Evolutionary conservation across 345 rosid genomes (phyloP).

Genomic region (Gossypium anomalum): DNA sequence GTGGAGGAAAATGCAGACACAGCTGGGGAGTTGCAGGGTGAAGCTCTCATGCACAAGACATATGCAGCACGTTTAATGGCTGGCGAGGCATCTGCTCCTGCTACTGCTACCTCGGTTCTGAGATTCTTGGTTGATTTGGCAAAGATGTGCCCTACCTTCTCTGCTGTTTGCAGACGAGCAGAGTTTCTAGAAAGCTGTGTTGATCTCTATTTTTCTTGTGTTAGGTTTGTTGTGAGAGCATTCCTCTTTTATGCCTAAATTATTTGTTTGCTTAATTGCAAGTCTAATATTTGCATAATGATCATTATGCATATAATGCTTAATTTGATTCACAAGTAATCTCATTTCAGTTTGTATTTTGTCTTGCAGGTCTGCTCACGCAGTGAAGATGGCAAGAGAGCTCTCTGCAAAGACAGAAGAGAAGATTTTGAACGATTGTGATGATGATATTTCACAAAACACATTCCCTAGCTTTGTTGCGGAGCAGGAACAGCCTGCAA

Average conservation of each 20-base stretch:
- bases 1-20: constrained; percentile 82
- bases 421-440: constrained; percentile 70
- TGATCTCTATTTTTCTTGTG: constrained; percentile 94
- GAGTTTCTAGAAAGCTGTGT: constrained; percentile 91
- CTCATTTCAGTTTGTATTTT: neutral
- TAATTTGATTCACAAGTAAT: constrained; percentile 10
- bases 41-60: constrained; percentile 99
- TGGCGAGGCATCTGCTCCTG: constrained; percentile 99
- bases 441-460: constrained; percentile 75
- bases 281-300: constrained; percentile 4
- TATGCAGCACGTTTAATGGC: constrained; percentile 98
- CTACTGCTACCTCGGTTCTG: constrained; percentile 91
- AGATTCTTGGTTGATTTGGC: constrained; percentile 99
- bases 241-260: constrained; percentile 16
- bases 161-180: constrained; percentile 84
- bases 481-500: constrained; percentile 73
- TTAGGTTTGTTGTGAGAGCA: constrained; percentile 58
- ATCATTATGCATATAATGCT: constrained; percentile 9
- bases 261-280: constrained; percentile 13
- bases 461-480: constrained; percentile 79
- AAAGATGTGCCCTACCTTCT: constrained; percentile 92
- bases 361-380: constrained; percentile 73
- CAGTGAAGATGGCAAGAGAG: constrained; percentile 78
- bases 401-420: constrained; percentile 75
- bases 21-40: constrained; percentile 98